Evolutionary conservation across 2,329 filamentous ascomycete genomes (phyloP), one percentile per base, ranked within the genome.

Genomic region (Exophiala calicioides): DNA sequence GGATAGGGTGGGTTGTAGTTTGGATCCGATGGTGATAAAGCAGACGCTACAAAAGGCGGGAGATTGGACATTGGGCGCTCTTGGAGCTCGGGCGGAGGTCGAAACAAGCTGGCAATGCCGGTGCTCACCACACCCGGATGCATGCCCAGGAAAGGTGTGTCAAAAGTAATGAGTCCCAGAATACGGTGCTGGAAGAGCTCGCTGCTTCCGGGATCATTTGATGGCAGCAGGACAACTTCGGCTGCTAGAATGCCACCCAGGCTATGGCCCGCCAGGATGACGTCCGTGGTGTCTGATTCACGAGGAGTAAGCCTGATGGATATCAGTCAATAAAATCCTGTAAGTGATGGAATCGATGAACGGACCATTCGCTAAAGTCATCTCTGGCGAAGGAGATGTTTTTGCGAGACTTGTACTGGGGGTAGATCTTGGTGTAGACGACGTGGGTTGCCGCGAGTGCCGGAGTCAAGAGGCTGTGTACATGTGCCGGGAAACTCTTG

Each of bases 51-150:
- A 8, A 60, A 52, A n/a, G 29, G 37, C 15, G 32, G 15, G 33
- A 44, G 32, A 7, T 43, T 44, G 5, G 31, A n/a, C 33, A 27
- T 23, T 10, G 43, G 21, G 24, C 24, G 20, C 20, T 33, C 34
- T 26, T 34, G 35, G 10, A 41, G 32, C 16, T 71, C 68, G 39
- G 68, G 70, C 23, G 66, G 66, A 19, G 76, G 68, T 26, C 70
- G 72, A 65, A 95, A 93, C 8, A 95, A 75, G 61, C 88, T 91
- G 2, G 83, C 79, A 43, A 95, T 78, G 2, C 90, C 53, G 88
- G 86, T 86, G n/a, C 83, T 79, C 31, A 95, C 80, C 31, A 96
- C 86, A 4, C 90, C 87, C 1, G 89, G 90, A 66, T 96, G 89
- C 63, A 96, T 85, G 3, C 90, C 90, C 4, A 95, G 73, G 48